Base-by-base conservation (phyloP, 306 rosid genomes). In the Prosopis cineraria region DNA sequence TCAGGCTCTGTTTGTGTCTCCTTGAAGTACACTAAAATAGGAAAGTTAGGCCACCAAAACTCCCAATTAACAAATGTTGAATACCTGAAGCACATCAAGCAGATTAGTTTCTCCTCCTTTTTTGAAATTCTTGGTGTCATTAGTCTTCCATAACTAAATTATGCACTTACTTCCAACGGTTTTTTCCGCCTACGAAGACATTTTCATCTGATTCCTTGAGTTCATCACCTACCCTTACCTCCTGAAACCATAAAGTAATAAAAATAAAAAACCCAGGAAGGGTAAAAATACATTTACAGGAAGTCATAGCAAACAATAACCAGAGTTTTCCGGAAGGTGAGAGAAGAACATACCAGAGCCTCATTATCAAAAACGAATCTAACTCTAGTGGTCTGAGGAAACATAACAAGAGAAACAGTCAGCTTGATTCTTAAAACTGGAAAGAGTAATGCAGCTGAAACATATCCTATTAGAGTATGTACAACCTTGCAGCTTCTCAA, bases 1-100 rank as follows among this genome's bases (percentile, higher is more conserved):
- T 91, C 98, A 0, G 98, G 94, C 84, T 95, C 93, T 50, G 98
- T 95, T 84, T 95, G 98, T 7, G 79, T 88, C 79, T 95, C 98
- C 85, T 95, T 95, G 83, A 92, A 95, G 80, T 95, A 95, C 77
- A 95, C 97, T 78, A 95, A 92, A 58, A 92, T 84, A 16, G 94
- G 98, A 55, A 95, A 95, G 87, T 76, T 88, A 79, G 98, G 98
- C 98, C 98, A 95, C 98, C 98, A 95, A 73, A 95, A 87, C 86
- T 95, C 98, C 98, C 98, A 95, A 75, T 95, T 95, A 80, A 92
- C 89, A 82, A 95, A 95, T 53, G 91, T 80, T 34, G 98, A 92
- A 78, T 92, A 92, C 78, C 98, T 95, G 86, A 72, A 67, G 50
- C n/a, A 14, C 36, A 24, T 68, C 52, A 67, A 64, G 8, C 33